Base-by-base conservation (phyloP, 805 yeast species). In the Lipomyces spencermartinsiae region DNA sequence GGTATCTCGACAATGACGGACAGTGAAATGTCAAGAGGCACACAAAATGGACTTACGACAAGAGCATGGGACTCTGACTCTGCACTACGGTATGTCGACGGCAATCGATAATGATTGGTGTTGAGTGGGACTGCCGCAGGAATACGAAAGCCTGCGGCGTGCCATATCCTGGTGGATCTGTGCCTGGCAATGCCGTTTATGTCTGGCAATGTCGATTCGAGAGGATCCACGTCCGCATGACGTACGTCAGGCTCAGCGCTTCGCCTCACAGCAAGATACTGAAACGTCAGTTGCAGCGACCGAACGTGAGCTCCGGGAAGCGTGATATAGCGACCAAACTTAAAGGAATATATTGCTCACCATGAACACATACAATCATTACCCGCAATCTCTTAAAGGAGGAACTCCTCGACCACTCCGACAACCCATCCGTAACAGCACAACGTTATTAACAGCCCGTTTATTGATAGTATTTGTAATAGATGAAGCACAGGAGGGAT, bases 131-230 rank as follows among this genome's bases (percentile, higher is more conserved):
- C 4, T 53, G n/a, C 14, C 22, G 4, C 49, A 43, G 49, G 14
- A 12, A 43, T 43, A 43, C 16, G 49, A 12, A 12, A 43, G 49
- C 16, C 16, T 43, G 19, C 49, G 49, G 49, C 49, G 14, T 10
- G 56, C 56, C 33, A 53, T 53, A n/a, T 53, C 56, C 16, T 53
- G 56, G 56, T 53, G 16, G 10, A 33, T 53, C 6, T n/a, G 25
- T 29, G n/a, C 9, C n/a, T 53, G 10, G 56, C 29, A 9, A 4
- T 53, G 56, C 33, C 56, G 56, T 53, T 33, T 53, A 14, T 16
- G 56, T n/a, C 29, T 53, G n/a, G 33, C 56, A 6, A 43, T 43
- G 49, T 43, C 19, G 5, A 53, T 53, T 53, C 56, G 12, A 6
- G 56, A 53, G 10, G 25, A 22, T 19, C 43, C 43, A 9, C 43